Percentiles rank a stretch among this genome's conserved stretches.
phyloP scores from a whole-genome alignment of 306 rosid species.

The Canavalia ensiformis region DNA sequence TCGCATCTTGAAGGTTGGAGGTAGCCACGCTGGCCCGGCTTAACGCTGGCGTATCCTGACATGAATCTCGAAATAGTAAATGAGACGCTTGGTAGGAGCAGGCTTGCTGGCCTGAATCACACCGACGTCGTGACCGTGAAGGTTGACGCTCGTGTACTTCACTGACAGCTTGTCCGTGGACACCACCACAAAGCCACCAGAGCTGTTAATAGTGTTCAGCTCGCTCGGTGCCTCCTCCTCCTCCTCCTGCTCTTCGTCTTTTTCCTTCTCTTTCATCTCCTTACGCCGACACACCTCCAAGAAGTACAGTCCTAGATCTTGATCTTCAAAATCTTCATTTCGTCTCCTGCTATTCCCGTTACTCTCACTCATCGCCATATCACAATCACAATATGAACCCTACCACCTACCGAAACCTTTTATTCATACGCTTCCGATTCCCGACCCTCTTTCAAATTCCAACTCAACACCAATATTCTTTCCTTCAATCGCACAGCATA shows the following conservation, averaged over 20 bases:
- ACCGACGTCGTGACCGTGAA: slow-evolving; percentile 97
- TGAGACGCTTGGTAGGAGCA: slow-evolving; percentile 81
- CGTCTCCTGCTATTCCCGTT: slow-evolving; percentile 46
- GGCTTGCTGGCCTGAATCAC: slow-evolving; percentile 86
- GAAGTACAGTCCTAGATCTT: slow-evolving; percentile 76
- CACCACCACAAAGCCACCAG: slow-evolving; percentile 89
- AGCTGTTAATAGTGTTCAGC: slow-evolving; percentile 91
- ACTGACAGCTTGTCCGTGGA: slow-evolving; percentile 87
- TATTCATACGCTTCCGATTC: slow-evolving; percentile 30
- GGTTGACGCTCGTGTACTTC: slow-evolving; percentile 74
- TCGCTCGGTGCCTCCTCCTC: slow-evolving; percentile 84
- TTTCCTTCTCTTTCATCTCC: slow-evolving; percentile 47
- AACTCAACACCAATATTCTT: background rate
- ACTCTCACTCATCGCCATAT: slow-evolving; percentile 30
- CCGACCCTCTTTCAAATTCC: background rate
- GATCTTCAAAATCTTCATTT: slow-evolving; percentile 13
- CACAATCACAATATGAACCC: slow-evolving; percentile 43
- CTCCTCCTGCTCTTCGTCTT: slow-evolving; percentile 52
- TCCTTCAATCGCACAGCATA: background rate
- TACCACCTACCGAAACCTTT: slow-evolving; percentile 2
- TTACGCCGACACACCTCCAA: slow-evolving; percentile 65
- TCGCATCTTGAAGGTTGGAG: slow-evolving; percentile 95
- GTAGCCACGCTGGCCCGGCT: too few species aligned
- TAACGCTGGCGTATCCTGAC: slow-evolving; percentile 91
- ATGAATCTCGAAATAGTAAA: slow-evolving; percentile 88